phyloP scores from a whole-genome alignment of 148 eudicot genomes.

The Persicaria tinctoria region DNA sequence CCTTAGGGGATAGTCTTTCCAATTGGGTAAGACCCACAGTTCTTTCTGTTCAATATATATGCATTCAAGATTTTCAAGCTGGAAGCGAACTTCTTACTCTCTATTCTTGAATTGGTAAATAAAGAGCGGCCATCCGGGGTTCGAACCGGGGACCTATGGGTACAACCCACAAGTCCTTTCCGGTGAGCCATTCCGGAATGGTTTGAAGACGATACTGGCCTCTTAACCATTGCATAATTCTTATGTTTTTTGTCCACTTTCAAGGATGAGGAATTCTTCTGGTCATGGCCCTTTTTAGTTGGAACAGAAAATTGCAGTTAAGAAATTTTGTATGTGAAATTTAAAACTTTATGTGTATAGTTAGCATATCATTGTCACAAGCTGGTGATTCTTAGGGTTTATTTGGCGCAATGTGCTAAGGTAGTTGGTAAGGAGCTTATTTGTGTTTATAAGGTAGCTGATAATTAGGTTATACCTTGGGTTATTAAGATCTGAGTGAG shows the following conservation, averaged over 20 bases:
- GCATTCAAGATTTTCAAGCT: background rate
- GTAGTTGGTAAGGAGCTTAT: no score
- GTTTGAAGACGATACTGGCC: background rate
- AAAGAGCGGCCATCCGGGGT: no score
- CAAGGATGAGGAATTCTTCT: background rate
- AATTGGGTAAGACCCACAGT: background rate
- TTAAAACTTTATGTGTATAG: background rate
- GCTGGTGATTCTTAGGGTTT: background rate
- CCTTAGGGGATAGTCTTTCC: background rate
- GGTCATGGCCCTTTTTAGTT: no score
- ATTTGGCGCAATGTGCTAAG: no score
- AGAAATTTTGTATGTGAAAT: background rate
- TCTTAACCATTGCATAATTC: background rate
- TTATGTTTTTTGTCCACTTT: background rate
- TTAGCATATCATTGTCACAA: background rate
- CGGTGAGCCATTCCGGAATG: no score
- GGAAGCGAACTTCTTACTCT: background rate
- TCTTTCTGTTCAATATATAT: background rate
- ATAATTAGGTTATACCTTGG: no score
- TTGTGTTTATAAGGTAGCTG: no score
- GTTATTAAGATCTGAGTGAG: background rate
- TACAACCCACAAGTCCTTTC: no score
- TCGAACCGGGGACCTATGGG: no score
- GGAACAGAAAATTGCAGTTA: background rate
- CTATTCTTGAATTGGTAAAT: background rate